Base-by-base conservation (phyloP, 1,284 basidiomycete genomes). In the Agroathelia rolfsii region DNA sequence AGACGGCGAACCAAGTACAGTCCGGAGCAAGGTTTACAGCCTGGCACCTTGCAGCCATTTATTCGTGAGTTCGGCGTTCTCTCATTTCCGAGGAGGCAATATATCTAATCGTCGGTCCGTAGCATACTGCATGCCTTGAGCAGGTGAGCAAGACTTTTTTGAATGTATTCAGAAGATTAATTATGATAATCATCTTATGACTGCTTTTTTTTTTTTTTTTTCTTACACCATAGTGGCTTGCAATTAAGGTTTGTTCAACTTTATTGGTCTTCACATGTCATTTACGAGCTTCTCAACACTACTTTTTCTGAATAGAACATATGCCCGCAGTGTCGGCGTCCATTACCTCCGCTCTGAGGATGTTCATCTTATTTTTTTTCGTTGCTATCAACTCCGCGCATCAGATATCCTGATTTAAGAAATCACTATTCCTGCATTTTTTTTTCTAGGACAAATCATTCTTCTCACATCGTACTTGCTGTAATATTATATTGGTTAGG, bases 21-120 rank as follows among this genome's bases (percentile, higher is more conserved):
- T 21, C 57, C 66, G 38, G n/a, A 67, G 75, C 43, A 75, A 78
- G 51, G 70, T 59, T 36, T 92, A 92, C 47, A 87, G 87, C 49
- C 59, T 92, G 36, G 86, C 88, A 4, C 88, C 88, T 3, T 93
- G 88, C 56, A 76, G 83, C 49, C 88, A 93, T 64, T 53, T 92
- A 41, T 92, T 93, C 57, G 81, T 84, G 45, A 60, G 82, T 72
- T 1, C 16, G n/a, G 11, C 20, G 18, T 27, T 15, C 27, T 16
- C 29, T 29, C n/a, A n/a, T n/a, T n/a, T n/a, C n/a, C n/a, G n/a
- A n/a, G n/a, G n/a, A n/a, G n/a, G n/a, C n/a, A n/a, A n/a, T n/a
- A n/a, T n/a, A n/a, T n/a, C n/a, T 13, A 23, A 10, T 19, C 28
- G 24, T 28, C 26, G 24, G 23, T 11, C 21, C 27, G 37, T 34